Conservation (phyloP, 2,329 filamentous ascomycete genomes). For the Trichoderma afroharzianum region DNA sequence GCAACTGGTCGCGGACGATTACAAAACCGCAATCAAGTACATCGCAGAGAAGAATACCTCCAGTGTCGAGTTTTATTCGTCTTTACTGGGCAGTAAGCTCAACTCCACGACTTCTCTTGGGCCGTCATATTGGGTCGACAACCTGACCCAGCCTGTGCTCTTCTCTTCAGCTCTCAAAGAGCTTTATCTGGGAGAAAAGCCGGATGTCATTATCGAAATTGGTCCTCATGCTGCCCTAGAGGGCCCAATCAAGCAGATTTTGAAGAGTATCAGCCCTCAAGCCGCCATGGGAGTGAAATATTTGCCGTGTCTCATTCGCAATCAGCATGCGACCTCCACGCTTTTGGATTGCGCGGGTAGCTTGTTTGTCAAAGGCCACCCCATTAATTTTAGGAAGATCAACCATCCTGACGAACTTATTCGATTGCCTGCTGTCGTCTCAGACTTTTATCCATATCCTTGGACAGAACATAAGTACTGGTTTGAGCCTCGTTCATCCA, state of each 20-base stretch:
- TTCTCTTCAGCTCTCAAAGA: slow-evolving; percentile 38
- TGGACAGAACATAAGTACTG: slow-evolving; percentile 48
- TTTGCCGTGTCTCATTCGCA: slow-evolving; percentile 46
- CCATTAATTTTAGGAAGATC: slow-evolving; percentile 43
- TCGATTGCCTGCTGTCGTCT: slow-evolving; percentile 30
- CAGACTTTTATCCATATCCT: slow-evolving; percentile 45
- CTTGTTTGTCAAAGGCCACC: slow-evolving; percentile 44
- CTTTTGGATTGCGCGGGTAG: slow-evolving; percentile 42
- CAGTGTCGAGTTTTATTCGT: slow-evolving; percentile 43
- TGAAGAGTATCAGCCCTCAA: slow-evolving; percentile 41
- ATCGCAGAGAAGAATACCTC: slow-evolving; percentile 29
- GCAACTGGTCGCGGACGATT: slow-evolving; percentile 47
- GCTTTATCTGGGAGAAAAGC: slow-evolving; percentile 29
- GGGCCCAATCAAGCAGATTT: slow-evolving; percentile 49
- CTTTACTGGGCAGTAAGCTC: slow-evolving; percentile 40
- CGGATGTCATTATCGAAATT: slow-evolving; percentile 39
- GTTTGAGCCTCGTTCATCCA: slow-evolving; percentile 44
- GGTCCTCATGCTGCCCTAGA: slow-evolving; percentile 49
- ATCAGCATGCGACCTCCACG: slow-evolving; percentile 46
- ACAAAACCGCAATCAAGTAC: slow-evolving; percentile 34
- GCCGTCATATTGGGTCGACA: slow-evolving; percentile 44
- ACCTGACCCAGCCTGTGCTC: slow-evolving; percentile 38
- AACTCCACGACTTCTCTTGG: slow-evolving; percentile 36
- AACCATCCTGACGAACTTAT: slow-evolving; percentile 35
- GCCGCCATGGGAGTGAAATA: slow-evolving; percentile 41